A percentile compares a stretch with the other conserved stretches of the same genome.
Evolutionary conservation across 441 rosid genomes (phyloP).

Genomic region (Sinapis alba): DNA sequence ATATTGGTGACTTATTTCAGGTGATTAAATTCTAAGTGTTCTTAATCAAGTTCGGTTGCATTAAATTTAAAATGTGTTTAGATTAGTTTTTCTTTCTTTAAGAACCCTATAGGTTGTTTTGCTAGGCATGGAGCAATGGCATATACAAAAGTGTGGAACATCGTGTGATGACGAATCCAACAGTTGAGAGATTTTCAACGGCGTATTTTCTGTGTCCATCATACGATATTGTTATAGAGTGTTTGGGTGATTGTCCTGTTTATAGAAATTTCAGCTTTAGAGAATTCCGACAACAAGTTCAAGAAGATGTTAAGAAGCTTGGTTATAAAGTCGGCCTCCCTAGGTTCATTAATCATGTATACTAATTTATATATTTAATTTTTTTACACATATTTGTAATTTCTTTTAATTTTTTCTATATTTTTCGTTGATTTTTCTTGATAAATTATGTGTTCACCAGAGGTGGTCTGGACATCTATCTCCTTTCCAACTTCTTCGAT

Average conservation of each 20-base stretch:
- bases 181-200: slow-evolving; percentile 71
- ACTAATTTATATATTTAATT: not conserved
- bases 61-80: not conserved
- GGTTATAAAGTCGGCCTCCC: slow-evolving; percentile 89
- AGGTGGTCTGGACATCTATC: too few relatives aligned
- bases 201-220: slow-evolving; percentile 95
- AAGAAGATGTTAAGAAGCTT: slow-evolving; percentile 67
- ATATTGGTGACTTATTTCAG: slow-evolving; percentile 92
- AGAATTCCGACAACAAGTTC: slow-evolving; percentile 76
- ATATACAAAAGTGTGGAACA: slow-evolving; percentile 85
- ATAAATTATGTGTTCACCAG: not conserved
- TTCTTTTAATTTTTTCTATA: not conserved
- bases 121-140: slow-evolving; percentile 90
- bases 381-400: not conserved
- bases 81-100: not conserved
- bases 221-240: slow-evolving; percentile 64
- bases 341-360: slow-evolving; percentile 52
- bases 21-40: slow-evolving; percentile 22
- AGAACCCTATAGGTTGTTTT: not conserved
- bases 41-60: not conserved
- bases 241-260: slow-evolving; percentile 45
- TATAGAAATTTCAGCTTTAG: slow-evolving; percentile 76
- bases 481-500: too few relatives aligned
- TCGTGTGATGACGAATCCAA: slow-evolving; percentile 72
- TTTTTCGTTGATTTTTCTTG: not conserved